Evolutionary conservation across 345 rosid species (phyloP).

Genomic region (Microthlaspi erraticum): DNA sequence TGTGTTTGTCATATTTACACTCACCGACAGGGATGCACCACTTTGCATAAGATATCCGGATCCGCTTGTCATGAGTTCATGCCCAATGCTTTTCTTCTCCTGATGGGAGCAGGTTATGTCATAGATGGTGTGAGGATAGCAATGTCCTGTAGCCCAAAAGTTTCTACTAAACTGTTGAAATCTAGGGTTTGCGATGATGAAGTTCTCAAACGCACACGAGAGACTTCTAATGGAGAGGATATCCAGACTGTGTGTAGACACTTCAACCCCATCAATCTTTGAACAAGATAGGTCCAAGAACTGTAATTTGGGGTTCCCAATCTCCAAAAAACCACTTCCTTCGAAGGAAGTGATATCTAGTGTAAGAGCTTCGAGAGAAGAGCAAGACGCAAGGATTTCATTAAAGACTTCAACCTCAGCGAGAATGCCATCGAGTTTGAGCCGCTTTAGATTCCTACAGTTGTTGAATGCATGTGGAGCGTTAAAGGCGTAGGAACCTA

Average conservation of each 20-base stretch:
- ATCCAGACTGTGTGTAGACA: slow-evolving; percentile 18
- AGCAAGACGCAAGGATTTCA: slow-evolving; percentile 5
- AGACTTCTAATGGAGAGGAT: slow-evolving; percentile 2
- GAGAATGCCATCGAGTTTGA: not conserved
- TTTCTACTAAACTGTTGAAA: slow-evolving; percentile 25
- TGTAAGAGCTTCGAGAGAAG: slow-evolving; percentile 15
- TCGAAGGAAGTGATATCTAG: not conserved
- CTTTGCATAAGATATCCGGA: not conserved
- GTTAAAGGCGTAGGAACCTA: not conserved
- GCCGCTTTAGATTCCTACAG: not conserved
- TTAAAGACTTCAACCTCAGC: not conserved
- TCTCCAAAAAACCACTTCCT: not conserved
- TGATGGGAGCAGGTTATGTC: not conserved
- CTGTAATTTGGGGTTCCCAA: slow-evolving; percentile 2
- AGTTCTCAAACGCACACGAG: not conserved
- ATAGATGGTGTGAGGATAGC: slow-evolving; percentile 7
- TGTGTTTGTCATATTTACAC: slow-evolving; percentile 11
- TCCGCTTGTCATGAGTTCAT: not conserved
- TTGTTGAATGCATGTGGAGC: slow-evolving; percentile 12
- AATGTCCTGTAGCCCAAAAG: not conserved
- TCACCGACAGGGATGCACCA: slow-evolving; percentile 10
- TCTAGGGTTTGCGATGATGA: not conserved
- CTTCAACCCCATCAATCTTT: not conserved
- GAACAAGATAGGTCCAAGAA: not conserved
- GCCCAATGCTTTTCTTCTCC: slow-evolving; percentile 2